A percentile compares a stretch with the other conserved stretches of the same genome.
phyloP scores from a whole-genome alignment of 1,139 yeast species.

The Yamadazyma songkhlaensis region DNA sequence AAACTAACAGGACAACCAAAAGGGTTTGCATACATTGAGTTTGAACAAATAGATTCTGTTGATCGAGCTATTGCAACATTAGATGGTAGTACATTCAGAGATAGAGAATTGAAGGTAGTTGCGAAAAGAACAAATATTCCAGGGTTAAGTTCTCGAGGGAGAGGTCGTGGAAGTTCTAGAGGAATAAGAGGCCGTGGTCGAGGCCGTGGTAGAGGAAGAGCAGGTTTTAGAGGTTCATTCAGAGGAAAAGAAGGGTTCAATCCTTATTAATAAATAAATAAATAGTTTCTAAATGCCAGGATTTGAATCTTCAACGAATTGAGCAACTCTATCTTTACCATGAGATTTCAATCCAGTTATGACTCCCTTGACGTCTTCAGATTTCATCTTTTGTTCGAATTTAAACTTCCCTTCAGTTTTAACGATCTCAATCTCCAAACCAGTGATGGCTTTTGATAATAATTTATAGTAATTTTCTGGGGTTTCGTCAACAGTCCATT shows the following conservation, averaged over 20 bases:
- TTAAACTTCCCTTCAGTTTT: constrained; percentile 58
- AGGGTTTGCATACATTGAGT: constrained; percentile 85
- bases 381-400: constrained; percentile 52
- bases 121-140: constrained; percentile 83
- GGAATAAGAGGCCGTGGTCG: constrained; percentile 34
- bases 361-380: constrained; percentile 51
- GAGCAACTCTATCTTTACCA: constrained; percentile 20
- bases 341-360: constrained; percentile 42
- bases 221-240: constrained; percentile 6
- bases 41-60: constrained; percentile 61
- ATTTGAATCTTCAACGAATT: constrained; percentile 17
- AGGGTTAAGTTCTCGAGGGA: constrained; percentile 50
- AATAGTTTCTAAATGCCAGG: neutral
- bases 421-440: constrained; percentile 53
- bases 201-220: constrained; percentile 19
- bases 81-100: constrained; percentile 65
- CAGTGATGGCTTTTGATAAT: constrained; percentile 55
- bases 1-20: constrained; percentile 75
- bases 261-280: constrained; percentile 5
- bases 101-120: constrained; percentile 65
- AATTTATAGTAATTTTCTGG: constrained; percentile 48
- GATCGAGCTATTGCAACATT: constrained; percentile 59
- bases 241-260: constrained; percentile 23
- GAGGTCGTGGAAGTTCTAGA: constrained; percentile 31
- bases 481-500: constrained; percentile 60